Evolutionary conservation across 2,329 filamentous ascomycete species (phyloP).

Genomic region (Dactylellina leptospora): DNA sequence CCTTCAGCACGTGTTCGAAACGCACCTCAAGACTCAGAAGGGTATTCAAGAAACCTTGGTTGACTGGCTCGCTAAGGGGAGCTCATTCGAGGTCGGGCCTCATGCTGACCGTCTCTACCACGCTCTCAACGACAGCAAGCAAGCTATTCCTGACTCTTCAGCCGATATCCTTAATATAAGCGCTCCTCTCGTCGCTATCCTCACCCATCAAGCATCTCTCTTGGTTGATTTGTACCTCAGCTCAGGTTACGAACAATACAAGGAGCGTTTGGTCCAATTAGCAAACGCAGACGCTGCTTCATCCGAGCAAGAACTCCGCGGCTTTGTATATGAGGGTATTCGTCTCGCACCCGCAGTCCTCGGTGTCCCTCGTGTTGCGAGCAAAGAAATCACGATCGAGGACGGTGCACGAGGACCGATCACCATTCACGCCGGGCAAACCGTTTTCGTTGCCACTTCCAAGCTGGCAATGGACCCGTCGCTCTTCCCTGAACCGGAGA

Average conservation of each 20-base stretch:
- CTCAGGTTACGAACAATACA: constrained; percentile 65
- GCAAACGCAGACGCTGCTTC: constrained; percentile 62
- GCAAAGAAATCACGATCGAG: constrained; percentile 61
- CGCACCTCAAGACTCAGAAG: constrained; percentile 63
- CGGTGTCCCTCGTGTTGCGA: constrained; percentile 65
- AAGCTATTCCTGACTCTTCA: constrained; percentile 64
- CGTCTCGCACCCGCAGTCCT: constrained; percentile 66
- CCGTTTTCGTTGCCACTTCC: constrained; percentile 62
- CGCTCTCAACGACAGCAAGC: constrained; percentile 63
- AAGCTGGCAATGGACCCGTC: constrained; percentile 61
- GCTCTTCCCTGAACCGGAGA: constrained; percentile 62
- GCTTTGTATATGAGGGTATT: constrained; percentile 68
- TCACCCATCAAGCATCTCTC: constrained; percentile 66
- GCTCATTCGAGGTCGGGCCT: constrained; percentile 64
- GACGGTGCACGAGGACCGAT: constrained; percentile 65
- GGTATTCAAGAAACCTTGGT: constrained; percentile 62
- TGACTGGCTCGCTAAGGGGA: constrained; percentile 64
- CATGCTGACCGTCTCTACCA: constrained; percentile 66
- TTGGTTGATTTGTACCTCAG: constrained; percentile 67
- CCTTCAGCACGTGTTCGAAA: constrained; percentile 61
- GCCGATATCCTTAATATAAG: constrained; percentile 65
- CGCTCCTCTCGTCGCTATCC: constrained; percentile 65
- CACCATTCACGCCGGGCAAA: constrained; percentile 62
- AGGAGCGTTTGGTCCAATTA: constrained; percentile 65
- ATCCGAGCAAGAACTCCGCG: constrained; percentile 64